Base-by-base conservation (phyloP, 495 filamentous ascomycete genomes). In the Penicillium cataractarum region DNA sequence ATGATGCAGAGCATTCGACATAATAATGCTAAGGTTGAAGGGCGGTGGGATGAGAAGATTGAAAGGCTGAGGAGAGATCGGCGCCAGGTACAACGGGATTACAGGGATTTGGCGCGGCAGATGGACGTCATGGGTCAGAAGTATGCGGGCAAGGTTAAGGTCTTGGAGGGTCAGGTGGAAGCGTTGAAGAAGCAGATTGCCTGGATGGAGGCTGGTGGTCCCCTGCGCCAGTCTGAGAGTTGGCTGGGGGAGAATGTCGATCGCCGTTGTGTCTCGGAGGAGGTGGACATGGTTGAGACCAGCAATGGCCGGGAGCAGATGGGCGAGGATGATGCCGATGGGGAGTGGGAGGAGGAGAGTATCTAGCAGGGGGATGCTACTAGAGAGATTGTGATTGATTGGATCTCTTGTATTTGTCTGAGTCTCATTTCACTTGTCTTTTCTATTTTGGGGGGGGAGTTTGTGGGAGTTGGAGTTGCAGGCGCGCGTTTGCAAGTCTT, bases 1-100 rank as follows among this genome's bases (percentile, higher is more conserved):
- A 57, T 76, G n/a, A 60, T 76, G 37, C 26, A 52, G 4, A 60
- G 33, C 6, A 74, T 79, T 50, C 55, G 37, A 22, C 51, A 56
- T 9, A 65, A 62, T 10, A 65, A 70, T 22, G 7, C 51, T 0
- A n/a, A 32, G 5, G 19, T 53, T 4, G 62, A 63, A 12, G 48
- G 31, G 32, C 51, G 19, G 12, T 59, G 71, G 29, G 63, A 71
- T 49, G 54, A 58, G 13, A 56, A 58, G 13, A 59, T 62, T 32
- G 15, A 33, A 9, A 60, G 50, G 5, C 56, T 67, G 51, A 46
- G 55, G 33, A 58, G 13, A 31, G 55, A 74, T 53, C 62, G 53
- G 19, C 24, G 26, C 26, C 65, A 65, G 66, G 44, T 71, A 44
- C 61, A 37, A 19, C n/a, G 7, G 21, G 55, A 71, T 42, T 57